These are phyloP conservation scores for Excoecaria cochinchinensis DNA, from an alignment of 345 rosid genomes.

Conservation along the genomic window DNA sequence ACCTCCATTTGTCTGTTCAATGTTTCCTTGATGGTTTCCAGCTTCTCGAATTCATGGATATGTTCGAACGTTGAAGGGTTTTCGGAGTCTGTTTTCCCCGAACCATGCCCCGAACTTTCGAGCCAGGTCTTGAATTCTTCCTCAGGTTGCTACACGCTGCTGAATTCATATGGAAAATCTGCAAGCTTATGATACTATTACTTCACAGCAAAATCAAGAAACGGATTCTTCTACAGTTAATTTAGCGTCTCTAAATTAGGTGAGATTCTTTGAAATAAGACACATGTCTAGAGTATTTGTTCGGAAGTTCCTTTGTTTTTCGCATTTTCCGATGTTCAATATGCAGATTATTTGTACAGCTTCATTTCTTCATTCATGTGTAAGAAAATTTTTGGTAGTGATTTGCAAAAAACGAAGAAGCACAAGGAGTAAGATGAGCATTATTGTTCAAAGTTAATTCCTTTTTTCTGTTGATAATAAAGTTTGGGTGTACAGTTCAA, in stretches of 20 bases:
- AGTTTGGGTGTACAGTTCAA: not conserved
- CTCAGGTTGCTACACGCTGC: slow-evolving; percentile 30
- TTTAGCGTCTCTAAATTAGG: slow-evolving; percentile 18
- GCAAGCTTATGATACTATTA: slow-evolving; percentile 43
- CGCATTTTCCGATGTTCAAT: slow-evolving; percentile 33
- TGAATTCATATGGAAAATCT: slow-evolving; percentile 35
- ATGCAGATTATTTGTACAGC: slow-evolving; percentile 69
- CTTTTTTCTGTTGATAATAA: not conserved
- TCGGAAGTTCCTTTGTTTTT: slow-evolving; percentile 20
- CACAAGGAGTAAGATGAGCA: slow-evolving; percentile 3
- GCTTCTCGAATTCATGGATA: slow-evolving; percentile 46
- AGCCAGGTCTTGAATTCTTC: slow-evolving; percentile 33
- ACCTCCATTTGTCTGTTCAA: slow-evolving; percentile 61
- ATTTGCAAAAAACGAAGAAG: slow-evolving; percentile 18
- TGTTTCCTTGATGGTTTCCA: slow-evolving; percentile 47
- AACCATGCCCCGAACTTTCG: slow-evolving; percentile 60
- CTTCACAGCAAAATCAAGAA: slow-evolving; percentile 4
- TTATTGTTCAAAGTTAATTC: not conserved
- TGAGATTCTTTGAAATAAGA: slow-evolving; percentile 59
- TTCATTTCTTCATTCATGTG: slow-evolving; percentile 83
- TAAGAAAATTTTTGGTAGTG: slow-evolving; percentile 59
- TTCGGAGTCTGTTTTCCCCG: slow-evolving; percentile 68
- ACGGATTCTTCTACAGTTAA: slow-evolving; percentile 28
- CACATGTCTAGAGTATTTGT: slow-evolving; percentile 40
- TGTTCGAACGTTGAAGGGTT: slow-evolving; percentile 72